Conservation (phyloP, 225 moss, liverwort and hornwort species). For the Neckera pumila region DNA sequence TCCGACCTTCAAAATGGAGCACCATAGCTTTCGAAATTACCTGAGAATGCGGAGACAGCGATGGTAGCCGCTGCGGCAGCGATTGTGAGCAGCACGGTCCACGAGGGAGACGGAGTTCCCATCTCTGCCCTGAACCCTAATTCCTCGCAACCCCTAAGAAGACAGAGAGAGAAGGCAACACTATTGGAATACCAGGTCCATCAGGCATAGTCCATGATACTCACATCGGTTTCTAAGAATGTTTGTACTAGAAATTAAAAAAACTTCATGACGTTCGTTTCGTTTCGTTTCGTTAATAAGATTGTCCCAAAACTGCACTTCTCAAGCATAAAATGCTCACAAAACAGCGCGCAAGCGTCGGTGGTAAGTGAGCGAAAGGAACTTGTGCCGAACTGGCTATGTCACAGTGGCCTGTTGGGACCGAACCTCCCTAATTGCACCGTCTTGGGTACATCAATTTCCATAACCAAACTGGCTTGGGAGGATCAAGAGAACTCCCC, state of each 20-base stretch:
- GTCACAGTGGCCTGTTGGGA: too few species aligned
- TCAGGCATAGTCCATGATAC: background rate
- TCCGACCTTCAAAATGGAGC: background rate
- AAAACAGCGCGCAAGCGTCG: background rate
- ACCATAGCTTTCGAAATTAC: background rate
- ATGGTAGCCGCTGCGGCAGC: constrained; percentile 30
- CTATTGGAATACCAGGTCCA: background rate
- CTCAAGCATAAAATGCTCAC: too few species aligned
- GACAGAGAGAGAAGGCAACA: background rate
- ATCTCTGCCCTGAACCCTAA: background rate
- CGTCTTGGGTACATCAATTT: too few species aligned
- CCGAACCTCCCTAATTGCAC: background rate
- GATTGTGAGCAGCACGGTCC: constrained; percentile 29
- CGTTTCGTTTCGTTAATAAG: background rate
- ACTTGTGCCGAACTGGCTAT: background rate
- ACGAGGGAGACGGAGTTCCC: constrained; percentile 2
- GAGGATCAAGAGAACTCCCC: background rate
- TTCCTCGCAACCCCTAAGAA: background rate
- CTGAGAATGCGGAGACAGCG: constrained; percentile 23
- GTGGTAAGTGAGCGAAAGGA: background rate
- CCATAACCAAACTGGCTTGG: background rate
- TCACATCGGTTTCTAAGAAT: background rate
- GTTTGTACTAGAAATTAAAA: background rate
- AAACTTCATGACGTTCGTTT: background rate
- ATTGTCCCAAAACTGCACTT: background rate